Percentiles rank a stretch among this genome's conserved stretches.
Evolutionary conservation across 345 rosid genomes (phyloP).

Genomic region (Tarenaya hassleriana): DNA sequence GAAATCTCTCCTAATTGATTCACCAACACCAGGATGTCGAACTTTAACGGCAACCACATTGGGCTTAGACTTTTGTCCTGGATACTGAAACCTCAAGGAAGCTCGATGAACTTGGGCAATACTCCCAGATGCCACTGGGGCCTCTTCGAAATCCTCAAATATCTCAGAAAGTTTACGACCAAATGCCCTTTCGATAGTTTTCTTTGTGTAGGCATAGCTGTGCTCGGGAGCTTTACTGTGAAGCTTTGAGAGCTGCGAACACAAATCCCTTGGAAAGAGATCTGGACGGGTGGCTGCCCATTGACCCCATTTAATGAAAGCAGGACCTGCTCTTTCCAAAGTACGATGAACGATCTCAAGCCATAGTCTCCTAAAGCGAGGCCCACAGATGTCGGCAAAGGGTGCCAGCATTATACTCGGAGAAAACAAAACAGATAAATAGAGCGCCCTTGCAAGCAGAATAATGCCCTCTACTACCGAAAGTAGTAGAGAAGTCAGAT

Average conservation of each 20-base stretch:
- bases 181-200: constrained; percentile 82
- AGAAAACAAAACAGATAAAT: constrained; percentile 61
- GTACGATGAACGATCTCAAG: constrained; percentile 68
- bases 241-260: constrained; percentile 86
- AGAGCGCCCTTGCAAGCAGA: constrained; percentile 61
- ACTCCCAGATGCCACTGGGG: constrained; percentile 93
- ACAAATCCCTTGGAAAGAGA: constrained; percentile 86
- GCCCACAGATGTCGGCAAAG: constrained; percentile 60
- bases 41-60: constrained; percentile 93
- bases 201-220: constrained; percentile 78
- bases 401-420: constrained; percentile 79
- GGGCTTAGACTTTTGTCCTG: constrained; percentile 69
- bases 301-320: constrained; percentile 99
- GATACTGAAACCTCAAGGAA: constrained; percentile 69
- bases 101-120: constrained; percentile 99
- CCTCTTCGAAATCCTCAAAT: constrained; percentile 85
- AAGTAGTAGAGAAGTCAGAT: constrained; percentile 43
- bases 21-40: constrained; percentile 99
- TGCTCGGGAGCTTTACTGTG: constrained; percentile 88
- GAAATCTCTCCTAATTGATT: constrained; percentile 91
- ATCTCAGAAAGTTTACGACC: constrained; percentile 80
- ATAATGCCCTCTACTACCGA: constrained; percentile 54
- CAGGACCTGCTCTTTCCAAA: constrained; percentile 88
- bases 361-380: constrained; percentile 62
- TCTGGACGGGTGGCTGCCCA: constrained; percentile 99